Evolutionary conservation across 768 basidiomycete genomes (phyloP), one percentile per base, ranked within the genome.

Genomic region (Galerina marginata): DNA sequence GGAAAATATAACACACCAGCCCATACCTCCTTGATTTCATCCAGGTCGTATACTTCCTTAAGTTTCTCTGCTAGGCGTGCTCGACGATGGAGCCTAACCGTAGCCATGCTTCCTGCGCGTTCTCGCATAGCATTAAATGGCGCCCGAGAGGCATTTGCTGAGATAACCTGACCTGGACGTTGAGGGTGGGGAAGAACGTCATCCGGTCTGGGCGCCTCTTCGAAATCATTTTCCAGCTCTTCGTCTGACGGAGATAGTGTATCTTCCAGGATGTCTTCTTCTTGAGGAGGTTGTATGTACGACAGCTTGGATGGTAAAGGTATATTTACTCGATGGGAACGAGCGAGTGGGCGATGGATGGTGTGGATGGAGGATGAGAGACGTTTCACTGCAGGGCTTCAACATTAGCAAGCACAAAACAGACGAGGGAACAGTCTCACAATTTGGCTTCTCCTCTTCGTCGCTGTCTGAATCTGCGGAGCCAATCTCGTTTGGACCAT

Each of bases 341-440:
- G 87, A 6, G 90, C 90, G 29, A 93, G 73, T 20, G 93, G 93
- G 20, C 92, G 86, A 70, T 95, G 86, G 52, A 95, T 93, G 40
- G 93, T 86, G 69, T 95, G 93, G 44, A 95, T 93, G 10, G 93
- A 95, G 25, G 93, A 95, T 1, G 93, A 86, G 55, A 94, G 74
- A 40, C 78, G 82, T 54, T 70, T 77, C 60, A 69, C 81, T 86
- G 50, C 25, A 62, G 55, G 40, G 11, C 20, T 46, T 60, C 15
- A 47, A 60, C 16, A 43, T 60, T 14, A 47, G 60, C 16, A 43
- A 59, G 38, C 7, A 29, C 9, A 33, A 45, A 42, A 43, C 26
- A 29, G 11, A 23, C 40, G 26, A 39, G 25, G 20, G 5, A 16
- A 25, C 25, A 23, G 33, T 26, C 72, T 64, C 61, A 75, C 76